These are phyloP conservation scores for Ophiostoma perfectum DNA, from an alignment of 2,329 filamentous ascomycete species.

Conservation along the genomic window DNA sequence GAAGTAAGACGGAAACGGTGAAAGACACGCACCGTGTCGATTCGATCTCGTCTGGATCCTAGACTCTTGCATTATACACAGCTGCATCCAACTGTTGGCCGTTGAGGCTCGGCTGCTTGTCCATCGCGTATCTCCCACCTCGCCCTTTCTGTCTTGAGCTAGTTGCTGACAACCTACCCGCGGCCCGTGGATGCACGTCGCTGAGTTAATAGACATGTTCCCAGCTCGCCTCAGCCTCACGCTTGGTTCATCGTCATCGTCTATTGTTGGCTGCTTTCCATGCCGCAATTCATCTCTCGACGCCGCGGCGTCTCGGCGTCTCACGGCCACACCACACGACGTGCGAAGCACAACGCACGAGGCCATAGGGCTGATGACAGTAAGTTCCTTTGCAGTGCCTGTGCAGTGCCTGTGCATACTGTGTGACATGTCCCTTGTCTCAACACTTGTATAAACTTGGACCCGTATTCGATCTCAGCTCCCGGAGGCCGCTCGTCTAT, in stretches of 20 bases:
- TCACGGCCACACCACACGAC: background rate
- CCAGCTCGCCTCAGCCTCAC: background rate
- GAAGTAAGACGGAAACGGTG: background rate
- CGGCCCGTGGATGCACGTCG: no score
- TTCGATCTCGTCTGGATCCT: no score
- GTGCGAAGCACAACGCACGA: background rate
- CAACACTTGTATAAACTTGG: background rate
- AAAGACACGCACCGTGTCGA: no score
- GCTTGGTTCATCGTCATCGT: background rate
- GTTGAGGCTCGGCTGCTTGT: background rate
- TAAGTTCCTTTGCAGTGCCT: background rate
- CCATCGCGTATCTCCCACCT: background rate
- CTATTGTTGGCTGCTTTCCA: background rate
- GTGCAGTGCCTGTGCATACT: background rate
- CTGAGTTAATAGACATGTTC: no score
- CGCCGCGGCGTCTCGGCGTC: background rate
- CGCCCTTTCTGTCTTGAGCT: background rate
- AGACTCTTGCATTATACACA: no score
- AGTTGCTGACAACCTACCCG: no score
- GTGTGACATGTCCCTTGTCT: background rate
- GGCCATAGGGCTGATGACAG: background rate
- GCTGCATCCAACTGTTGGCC: background rate
- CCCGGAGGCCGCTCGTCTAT: background rate
- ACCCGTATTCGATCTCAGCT: background rate
- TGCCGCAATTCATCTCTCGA: background rate